Evolutionary conservation across 2,329 filamentous ascomycete species (phyloP).

Genomic region (Claviceps paspali): DNA sequence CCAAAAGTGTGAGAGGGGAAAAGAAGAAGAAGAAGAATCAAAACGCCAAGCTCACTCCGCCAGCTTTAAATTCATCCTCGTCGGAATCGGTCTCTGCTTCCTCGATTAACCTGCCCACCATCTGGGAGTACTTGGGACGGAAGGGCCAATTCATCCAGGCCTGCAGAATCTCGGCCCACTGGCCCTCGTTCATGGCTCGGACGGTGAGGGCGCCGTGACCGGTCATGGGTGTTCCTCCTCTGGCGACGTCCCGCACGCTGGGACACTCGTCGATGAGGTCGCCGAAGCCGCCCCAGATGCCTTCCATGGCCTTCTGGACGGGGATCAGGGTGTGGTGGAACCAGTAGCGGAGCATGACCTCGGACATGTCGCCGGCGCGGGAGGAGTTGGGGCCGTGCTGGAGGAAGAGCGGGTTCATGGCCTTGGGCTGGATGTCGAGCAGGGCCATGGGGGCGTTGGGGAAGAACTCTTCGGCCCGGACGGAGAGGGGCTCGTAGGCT

Average conservation of each 20-base stretch:
- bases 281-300: slow-evolving; percentile 43
- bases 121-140: slow-evolving; percentile 30
- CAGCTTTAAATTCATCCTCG: slow-evolving; percentile 13
- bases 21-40: neutral
- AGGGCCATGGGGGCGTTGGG: slow-evolving; percentile 43
- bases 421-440: slow-evolving; percentile 51
- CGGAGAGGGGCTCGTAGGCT: slow-evolving; percentile 51
- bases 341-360: slow-evolving; percentile 28
- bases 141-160: slow-evolving; percentile 55
- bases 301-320: slow-evolving; percentile 30
- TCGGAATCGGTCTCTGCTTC: slow-evolving; percentile 11
- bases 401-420: slow-evolving; percentile 32
- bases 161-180: slow-evolving; percentile 42
- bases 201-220: slow-evolving; percentile 27
- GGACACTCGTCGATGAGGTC: slow-evolving; percentile 34
- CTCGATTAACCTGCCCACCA: slow-evolving; percentile 28
- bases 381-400: slow-evolving; percentile 24
- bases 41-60: neutral
- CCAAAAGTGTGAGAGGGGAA: too few relatives aligned
- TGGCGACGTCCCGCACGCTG: slow-evolving; percentile 29
- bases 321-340: slow-evolving; percentile 30
- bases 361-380: slow-evolving; percentile 33
- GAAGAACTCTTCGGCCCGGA: slow-evolving; percentile 46
- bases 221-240: slow-evolving; percentile 28
- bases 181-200: slow-evolving; percentile 33